Percentiles rank a stretch among this genome's conserved stretches.
Conservation (phyloP, 2,329 filamentous ascomycete genomes). For the Fusarium duplospermum region DNA sequence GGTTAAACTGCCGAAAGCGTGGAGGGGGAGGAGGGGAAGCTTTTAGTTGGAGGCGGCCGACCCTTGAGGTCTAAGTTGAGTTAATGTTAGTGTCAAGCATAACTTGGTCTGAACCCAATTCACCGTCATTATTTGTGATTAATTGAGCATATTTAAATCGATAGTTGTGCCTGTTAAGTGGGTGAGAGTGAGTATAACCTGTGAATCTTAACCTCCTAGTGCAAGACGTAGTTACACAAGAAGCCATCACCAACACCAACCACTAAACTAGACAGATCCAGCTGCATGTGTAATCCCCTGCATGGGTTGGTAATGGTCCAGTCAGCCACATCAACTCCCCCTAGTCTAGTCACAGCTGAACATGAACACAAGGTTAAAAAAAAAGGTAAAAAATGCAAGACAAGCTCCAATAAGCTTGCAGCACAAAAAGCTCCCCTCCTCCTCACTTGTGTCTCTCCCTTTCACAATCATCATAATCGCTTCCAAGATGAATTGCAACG, state of each 20-base stretch:
- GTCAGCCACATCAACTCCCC: conserved; percentile 23
- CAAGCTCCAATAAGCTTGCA: not conserved
- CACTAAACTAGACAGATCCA: not conserved
- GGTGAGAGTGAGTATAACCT: not conserved
- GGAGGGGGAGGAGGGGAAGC: not conserved
- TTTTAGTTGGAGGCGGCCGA: conserved; percentile 23
- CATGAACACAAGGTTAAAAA: not conserved
- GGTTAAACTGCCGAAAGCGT: not conserved
- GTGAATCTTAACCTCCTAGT: not conserved
- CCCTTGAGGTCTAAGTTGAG: conserved; percentile 1
- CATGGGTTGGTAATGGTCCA: conserved; percentile 38
- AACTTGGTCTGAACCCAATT: not conserved
- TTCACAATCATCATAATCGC: not conserved
- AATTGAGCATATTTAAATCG: not conserved
- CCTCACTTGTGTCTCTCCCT: not conserved
- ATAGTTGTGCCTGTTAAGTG: not conserved
- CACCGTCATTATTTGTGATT: not conserved
- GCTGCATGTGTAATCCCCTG: conserved; percentile 19
- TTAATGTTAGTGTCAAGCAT: conserved; percentile 14
- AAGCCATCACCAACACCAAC: not conserved
- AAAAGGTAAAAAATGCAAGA: conserved; percentile 5
- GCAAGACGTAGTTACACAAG: not conserved
- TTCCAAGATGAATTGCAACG: conserved; percentile 51
- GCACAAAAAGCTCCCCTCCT: conserved; percentile 9
- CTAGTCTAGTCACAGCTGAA: conserved; percentile 23